phyloP scores from a whole-genome alignment of 768 basidiomycete species.

The Omphalotus guepiniiformis region DNA sequence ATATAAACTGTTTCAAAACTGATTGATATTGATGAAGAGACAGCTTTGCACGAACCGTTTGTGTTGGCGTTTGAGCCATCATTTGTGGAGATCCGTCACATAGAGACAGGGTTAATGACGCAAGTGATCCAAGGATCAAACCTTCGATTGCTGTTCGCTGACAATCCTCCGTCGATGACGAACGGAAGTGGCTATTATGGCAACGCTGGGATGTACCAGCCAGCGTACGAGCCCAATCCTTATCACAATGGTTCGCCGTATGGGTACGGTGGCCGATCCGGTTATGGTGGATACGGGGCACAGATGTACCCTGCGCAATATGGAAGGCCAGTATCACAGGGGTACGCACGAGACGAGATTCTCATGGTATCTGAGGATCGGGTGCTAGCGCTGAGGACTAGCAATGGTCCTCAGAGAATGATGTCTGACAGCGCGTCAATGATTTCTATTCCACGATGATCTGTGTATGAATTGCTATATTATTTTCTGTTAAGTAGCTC shows the following conservation, averaged over 20 bases:
- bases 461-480: conserved; percentile 9
- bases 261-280: conserved; percentile 11
- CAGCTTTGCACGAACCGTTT: conserved; percentile 96
- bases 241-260: conserved; percentile 4
- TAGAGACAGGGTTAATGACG: conserved; percentile 85
- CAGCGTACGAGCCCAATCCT: conserved; percentile 17
- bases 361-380: conserved; percentile 88
- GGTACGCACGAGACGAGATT: conserved; percentile 73
- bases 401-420: conserved; percentile 32
- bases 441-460: conserved; percentile 36
- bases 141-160: conserved; percentile 86
- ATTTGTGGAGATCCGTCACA: conserved; percentile 95
- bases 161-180: conserved; percentile 85
- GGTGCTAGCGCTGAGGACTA: conserved; percentile 64
- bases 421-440: conserved; percentile 43
- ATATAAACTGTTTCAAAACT: not conserved
- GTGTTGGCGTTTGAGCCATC: conserved; percentile 95
- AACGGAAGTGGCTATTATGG: conserved; percentile 37
- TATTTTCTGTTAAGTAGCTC: no score
- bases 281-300: conserved; percentile 30
- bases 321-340: conserved; percentile 38
- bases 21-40: conserved; percentile 4
- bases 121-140: conserved; percentile 96
- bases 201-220: conserved; percentile 21
- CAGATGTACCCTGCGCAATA: conserved; percentile 39